Base-by-base conservation (phyloP, 2,329 filamentous ascomycete genomes). In the Sarocladium oryzae region DNA sequence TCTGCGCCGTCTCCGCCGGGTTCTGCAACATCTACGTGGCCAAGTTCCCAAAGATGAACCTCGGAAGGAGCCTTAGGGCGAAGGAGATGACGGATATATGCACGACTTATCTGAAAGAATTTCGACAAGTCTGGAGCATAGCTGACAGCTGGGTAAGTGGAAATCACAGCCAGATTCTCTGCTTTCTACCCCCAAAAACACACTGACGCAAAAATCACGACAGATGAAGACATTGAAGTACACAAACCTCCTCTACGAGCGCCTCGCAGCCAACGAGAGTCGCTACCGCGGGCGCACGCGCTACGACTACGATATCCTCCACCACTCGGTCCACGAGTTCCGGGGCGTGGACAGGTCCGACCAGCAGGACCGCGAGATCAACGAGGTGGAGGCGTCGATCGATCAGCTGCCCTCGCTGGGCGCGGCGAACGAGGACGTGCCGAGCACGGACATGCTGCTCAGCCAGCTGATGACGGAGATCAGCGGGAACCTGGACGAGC, bases 1-100 rank as follows among this genome's bases (percentile, higher is more conserved):
- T 74, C n/a, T 74, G 71, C 50, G 67, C 67, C 2, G 74, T 75
- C 33, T 73, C 71, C 0, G 70, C 71, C 0, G 69, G 68, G 1
- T 70, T 68, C 3, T 62, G 73, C 46, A 73, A 71, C 23, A 54
- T 70, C 0, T 74, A 74, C 52, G 61, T 69, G 2, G 61, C 60
- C 3, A 50, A 58, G 3, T 75, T 72, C 23, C 72, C 72, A 0
- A 59, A 60, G 2, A 74, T 74, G 65, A 73, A 72, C 52, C 54
- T 68, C 1, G 58, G 61, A 1, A 56, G 65, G 11, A 68, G 65
- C 46, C 54, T 55, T 1, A 51, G 49, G 4, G 57, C 61, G 3
- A 54, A 57, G 13, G 53, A 56, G 38, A 51, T 53, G 16, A 53
- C 61, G 48, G 53, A 59, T 5, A 56, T 58, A 50, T 62, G 61